Percentiles rank a stretch among this genome's conserved stretches.
Evolutionary conservation across 495 filamentous ascomycete genomes (phyloP).

Genomic region (Aspergillus asperescens): DNA sequence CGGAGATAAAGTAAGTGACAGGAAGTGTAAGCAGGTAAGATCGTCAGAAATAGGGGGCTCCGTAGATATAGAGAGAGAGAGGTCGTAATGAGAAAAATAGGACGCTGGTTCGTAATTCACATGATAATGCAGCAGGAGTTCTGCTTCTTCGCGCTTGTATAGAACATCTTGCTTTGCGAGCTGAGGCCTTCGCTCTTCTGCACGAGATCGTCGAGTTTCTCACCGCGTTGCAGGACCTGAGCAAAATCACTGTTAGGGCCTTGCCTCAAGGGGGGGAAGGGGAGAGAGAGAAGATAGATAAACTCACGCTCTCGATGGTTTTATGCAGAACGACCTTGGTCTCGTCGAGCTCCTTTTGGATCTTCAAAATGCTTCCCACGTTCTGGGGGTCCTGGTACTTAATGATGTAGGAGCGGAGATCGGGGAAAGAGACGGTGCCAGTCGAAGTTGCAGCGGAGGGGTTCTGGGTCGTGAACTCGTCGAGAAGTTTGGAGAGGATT

Average conservation of each 20-base stretch:
- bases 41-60: background rate
- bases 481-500: constrained; percentile 83
- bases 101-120: constrained; percentile 15
- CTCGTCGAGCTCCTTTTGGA: constrained; percentile 94
- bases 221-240: constrained; percentile 68
- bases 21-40: background rate
- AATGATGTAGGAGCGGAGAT: constrained; percentile 73
- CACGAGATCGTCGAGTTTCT: constrained; percentile 88
- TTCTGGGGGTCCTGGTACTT: constrained; percentile 87
- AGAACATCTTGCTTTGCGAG: constrained; percentile 94
- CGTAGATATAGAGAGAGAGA: background rate
- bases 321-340: constrained; percentile 97
- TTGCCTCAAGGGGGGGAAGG: background rate
- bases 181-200: constrained; percentile 83
- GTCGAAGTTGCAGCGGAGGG: constrained; percentile 49
- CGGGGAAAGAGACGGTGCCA: constrained; percentile 51
- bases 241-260: background rate
- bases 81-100: background rate
- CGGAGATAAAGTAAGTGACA: background rate
- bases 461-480: constrained; percentile 83
- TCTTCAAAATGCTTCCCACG: constrained; percentile 88
- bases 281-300: background rate
- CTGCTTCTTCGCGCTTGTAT: constrained; percentile 46
- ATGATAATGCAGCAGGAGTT: constrained; percentile 22
- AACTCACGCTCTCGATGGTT: constrained; percentile 46